Evolutionary conservation across 345 rosid genomes (phyloP), one percentile per base, ranked within the genome.

Genomic region (Pistacia vera): DNA sequence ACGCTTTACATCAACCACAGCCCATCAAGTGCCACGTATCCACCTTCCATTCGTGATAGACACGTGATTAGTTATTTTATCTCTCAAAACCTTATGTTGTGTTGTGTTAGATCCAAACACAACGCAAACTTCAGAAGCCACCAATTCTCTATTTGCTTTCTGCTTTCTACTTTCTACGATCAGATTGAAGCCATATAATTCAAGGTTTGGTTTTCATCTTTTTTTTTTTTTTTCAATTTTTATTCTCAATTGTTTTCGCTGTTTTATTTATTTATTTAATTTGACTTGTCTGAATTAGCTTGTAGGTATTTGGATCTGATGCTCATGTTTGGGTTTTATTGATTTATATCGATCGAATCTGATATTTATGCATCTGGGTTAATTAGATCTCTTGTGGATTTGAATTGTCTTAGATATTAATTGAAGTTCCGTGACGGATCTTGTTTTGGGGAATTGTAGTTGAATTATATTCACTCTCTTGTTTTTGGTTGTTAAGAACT

Each of bases 61-160:
- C 80, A 22, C 79, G 77, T 83, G 90, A 78, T 75, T 81, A 44
- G 83, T 80, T 87, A 17, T 78, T 80, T 73, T 18, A 0, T 59
- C 41, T 22, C 64, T 67, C 49, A 54, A 64, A 12, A 36, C 63
- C 70, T 72, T 67, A 76, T 80, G 52, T 55, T 70, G 76, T 80
- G 17, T 52, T 70, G 77, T 80, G 48, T 51, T 51, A 46, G 84
- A 88, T 86, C 88, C 84, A 77, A 74, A 71, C 66, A 28, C 44
- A 48, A 2, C 69, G 6, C 54, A 54, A 25, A 0, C 35, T n/a
- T 16, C 2, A 10, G 35, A 41, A 41, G 46, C 46, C 6, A 6
- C 46, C 9, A 41, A 5, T 8, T 44, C 71, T 62, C 11, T 69
- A 18, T 51, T 5, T 8, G 30, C 46, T 63, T 71, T 81, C 66